Evolutionary conservation across 305 asterid species (phyloP), one percentile per base, ranked within the genome.

Genomic region (Nicotiana rustica): DNA sequence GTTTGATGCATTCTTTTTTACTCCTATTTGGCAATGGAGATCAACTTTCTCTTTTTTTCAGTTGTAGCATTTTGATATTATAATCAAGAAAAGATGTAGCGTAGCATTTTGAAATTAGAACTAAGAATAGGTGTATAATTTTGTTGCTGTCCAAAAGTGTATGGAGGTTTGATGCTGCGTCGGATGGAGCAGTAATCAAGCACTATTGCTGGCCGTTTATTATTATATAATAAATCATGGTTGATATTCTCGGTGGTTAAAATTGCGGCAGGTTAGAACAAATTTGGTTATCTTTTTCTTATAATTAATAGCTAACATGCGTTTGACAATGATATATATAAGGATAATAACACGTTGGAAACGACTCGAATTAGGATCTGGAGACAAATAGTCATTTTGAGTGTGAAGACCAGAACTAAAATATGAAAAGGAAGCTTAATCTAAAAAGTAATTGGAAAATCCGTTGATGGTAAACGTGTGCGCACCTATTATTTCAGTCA

Each of bases 31-130:
- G 55, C 65, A 52, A 75, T 15, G 47, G 80, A 8, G 44, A 55
- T 52, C 25, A 49, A 52, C 65, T 49, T 67, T 29, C 25, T 52
- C 65, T 25, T 29, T 52, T 36, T 75, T 75, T 75, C 79, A 75
- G 79, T 25, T 52, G 65, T 75, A 75, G 44, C 64, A 75, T 52
- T 75, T 75, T 52, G 25, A 52, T 7, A 75, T 52, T 44, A 75
- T 29, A 29, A 75, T 75, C 49, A 29, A 14, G 25, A 29, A 75
- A 29, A 75, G 80, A 17, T 52, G 41, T 75, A 52, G 80, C 44
- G 62, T 75, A 52, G 80, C 47, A 29, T 29, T 19, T 31, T 49
- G 17, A 55, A 15, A 52, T 52, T 75, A 52, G 80, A 52, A 75
- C 19, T 52, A 52, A 52, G 19, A 29, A 75, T 12, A 52, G 49